Evolutionary conservation across 2,329 filamentous ascomycete species (phyloP), one percentile per base, ranked within the genome.

Genomic region (Mariannaea sp.): DNA sequence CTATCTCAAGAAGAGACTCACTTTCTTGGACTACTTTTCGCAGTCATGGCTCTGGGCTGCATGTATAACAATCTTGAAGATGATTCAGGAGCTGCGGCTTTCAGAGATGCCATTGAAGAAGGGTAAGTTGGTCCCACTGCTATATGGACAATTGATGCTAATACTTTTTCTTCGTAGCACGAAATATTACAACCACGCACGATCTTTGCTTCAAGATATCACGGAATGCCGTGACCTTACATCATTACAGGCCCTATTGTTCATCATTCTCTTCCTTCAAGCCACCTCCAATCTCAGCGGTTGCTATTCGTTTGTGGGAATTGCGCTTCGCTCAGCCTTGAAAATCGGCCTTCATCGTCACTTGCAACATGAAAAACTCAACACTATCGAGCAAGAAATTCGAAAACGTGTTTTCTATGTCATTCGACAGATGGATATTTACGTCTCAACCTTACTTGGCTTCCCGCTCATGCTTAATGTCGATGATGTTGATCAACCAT

Each of bases 211-310:
- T 41, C 78, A 83, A 51, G 84, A 87, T 56, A 76, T 86, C 36
- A 84, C 83, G 1, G 84, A 87, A 55, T 92, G 88, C 61, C 84
- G 89, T 40, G 89, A 92, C 66, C 76, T 93, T 36, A 82, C 79
- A 16, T 89, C 89, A 1, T 75, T 93, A 7, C 89, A 94, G 69
- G 84, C 87, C 2, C 79, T 94, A 6, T 74, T 92, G 16, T 92
- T 90, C 68, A 89, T 92, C 80, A 88, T 92, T 42, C 75, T 93
- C 3, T 94, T 92, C 66, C 78, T 93, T 1, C 90, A 94, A 66
- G 85, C 87, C 2, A 89, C 90, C 2, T 88, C 89, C 8, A 90
- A 90, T 66, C 75, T 93, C 24, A 89, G 86, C 66, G 88, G 85
- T 8, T 93, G 89, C 68, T 93, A 93, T 70, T 84, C 88, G 0